A percentile compares a stretch with the other conserved stretches of the same genome.
phyloP scores from a whole-genome alignment of 805 yeast genomes.

The Pichia cephalocereana region DNA sequence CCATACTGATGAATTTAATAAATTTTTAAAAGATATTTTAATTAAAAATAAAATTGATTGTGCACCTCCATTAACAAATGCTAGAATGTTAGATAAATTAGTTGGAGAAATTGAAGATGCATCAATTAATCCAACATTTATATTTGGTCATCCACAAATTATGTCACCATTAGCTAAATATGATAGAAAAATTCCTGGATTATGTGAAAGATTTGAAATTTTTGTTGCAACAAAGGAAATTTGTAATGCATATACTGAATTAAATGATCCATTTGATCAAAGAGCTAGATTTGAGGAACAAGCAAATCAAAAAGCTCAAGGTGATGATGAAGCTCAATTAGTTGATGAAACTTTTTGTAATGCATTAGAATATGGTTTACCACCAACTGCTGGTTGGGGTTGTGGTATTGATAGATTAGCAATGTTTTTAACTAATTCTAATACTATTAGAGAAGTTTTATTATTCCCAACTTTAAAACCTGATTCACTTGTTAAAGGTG shows the following conservation, averaged over 20 bases:
- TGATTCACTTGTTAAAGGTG: conserved; percentile 42
- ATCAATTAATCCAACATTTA: conserved; percentile 94
- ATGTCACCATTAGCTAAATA: conserved; percentile 99
- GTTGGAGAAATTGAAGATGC: conserved; percentile 95
- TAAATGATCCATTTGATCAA: conserved; percentile 98
- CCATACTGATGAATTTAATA: conserved; percentile 89
- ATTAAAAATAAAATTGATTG: conserved; percentile 79
- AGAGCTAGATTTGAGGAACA: conserved; percentile 97
- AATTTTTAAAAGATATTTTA: conserved; percentile 74
- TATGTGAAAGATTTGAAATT: conserved; percentile 97
- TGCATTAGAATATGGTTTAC: conserved; percentile 96
- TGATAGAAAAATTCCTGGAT: conserved; percentile 84
- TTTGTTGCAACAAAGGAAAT: conserved; percentile 98
- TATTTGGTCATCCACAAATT: conserved; percentile 98
- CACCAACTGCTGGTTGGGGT: conserved; percentile 99
- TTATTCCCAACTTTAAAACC: conserved; percentile 99
- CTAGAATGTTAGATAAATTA: conserved; percentile 96
- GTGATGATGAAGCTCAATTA: conserved; percentile 98
- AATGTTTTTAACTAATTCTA: conserved; percentile 94
- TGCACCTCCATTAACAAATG: conserved; percentile 84
- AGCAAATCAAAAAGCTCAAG: conserved; percentile 96
- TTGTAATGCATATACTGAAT: conserved; percentile 96
- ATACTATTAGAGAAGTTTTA: conserved; percentile 94
- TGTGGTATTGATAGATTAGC: conserved; percentile 97
- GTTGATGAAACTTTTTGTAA: conserved; percentile 96